A percentile compares a stretch with the other conserved stretches of the same genome.
Evolutionary conservation across 2,329 filamentous ascomycete species (phyloP).

Genomic region (Annulohypoxylon truncatum): DNA sequence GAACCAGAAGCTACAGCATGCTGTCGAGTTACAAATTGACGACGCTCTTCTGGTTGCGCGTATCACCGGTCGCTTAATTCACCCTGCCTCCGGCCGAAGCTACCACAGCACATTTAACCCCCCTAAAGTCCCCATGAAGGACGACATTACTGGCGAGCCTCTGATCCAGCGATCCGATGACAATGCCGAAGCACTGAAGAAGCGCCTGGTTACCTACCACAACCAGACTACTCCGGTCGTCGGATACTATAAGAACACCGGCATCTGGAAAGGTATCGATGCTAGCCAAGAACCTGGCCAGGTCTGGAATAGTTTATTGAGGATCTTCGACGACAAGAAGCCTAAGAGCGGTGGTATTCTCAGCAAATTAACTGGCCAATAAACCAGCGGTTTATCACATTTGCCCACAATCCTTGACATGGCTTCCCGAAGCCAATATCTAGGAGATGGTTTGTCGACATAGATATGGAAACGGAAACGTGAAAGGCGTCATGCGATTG

Average conservation of each 20-base stretch:
- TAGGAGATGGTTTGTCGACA: conserved; percentile 14
- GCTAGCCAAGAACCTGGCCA: conserved; percentile 95
- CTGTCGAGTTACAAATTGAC: conserved; percentile 96
- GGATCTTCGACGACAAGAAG: conserved; percentile 77
- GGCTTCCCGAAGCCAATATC: background rate
- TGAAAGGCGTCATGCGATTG: conserved; percentile 22
- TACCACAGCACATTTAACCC: conserved; percentile 99
- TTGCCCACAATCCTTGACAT: conserved; percentile 4
- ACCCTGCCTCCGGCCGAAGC: conserved; percentile 94
- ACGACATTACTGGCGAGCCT: conserved; percentile 96
- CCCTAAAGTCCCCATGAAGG: conserved; percentile 91
- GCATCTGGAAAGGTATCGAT: conserved; percentile 96
- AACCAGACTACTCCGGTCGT: conserved; percentile 93
- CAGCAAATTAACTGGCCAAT: conserved; percentile 54
- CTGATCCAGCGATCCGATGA: conserved; percentile 96
- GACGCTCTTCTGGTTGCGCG: conserved; percentile 92
- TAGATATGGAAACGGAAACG: conserved; percentile 18
- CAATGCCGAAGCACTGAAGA: conserved; percentile 95
- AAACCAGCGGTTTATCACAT: conserved; percentile 18
- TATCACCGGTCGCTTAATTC: conserved; percentile 95
- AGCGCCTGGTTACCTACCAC: conserved; percentile 94
- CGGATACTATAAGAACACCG: conserved; percentile 95
- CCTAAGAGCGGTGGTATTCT: conserved; percentile 55
- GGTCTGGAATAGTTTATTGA: conserved; percentile 93
- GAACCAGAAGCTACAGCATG: conserved; percentile 90